These are phyloP conservation scores for Cryoendolithus antarcticus DNA, from an alignment of 2,329 filamentous ascomycete species.

Conservation along the genomic window DNA sequence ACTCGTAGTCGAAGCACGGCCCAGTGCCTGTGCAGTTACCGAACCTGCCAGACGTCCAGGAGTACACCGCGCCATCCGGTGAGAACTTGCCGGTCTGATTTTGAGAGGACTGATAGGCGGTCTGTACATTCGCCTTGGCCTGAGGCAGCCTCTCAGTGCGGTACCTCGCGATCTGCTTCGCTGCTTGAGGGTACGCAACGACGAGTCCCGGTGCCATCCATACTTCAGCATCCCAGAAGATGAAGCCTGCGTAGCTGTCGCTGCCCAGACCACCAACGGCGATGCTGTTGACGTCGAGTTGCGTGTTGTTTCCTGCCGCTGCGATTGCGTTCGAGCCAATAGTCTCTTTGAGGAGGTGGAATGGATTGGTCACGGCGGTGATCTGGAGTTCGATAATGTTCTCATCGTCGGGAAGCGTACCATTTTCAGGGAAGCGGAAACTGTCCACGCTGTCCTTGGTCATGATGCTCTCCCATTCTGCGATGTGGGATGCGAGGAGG, in stretches of 20 bases:
- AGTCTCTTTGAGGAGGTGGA: slow-evolving; percentile 44
- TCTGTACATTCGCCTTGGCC: slow-evolving; percentile 47
- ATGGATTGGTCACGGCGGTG: slow-evolving; percentile 42
- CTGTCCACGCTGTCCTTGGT: slow-evolving; percentile 50
- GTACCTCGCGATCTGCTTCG: slow-evolving; percentile 53
- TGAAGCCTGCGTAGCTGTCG: slow-evolving; percentile 53
- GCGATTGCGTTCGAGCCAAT: slow-evolving; percentile 42
- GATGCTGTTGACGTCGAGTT: slow-evolving; percentile 50
- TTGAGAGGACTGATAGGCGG: slow-evolving; percentile 45
- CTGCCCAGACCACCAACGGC: slow-evolving; percentile 56
- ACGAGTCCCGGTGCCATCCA: slow-evolving; percentile 59
- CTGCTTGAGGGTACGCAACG: slow-evolving; percentile 48
- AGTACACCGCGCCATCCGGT: slow-evolving; percentile 47
- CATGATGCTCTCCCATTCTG: slow-evolving; percentile 51
- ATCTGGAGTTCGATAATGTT: slow-evolving; percentile 47
- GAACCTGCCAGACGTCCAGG: slow-evolving; percentile 55
- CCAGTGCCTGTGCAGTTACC: slow-evolving; percentile 55
- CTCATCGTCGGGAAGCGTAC: slow-evolving; percentile 43
- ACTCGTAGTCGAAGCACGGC: slow-evolving; percentile 58
- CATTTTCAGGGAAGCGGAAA: slow-evolving; percentile 45
- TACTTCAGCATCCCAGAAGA: slow-evolving; percentile 55
- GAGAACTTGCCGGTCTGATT: slow-evolving; percentile 46
- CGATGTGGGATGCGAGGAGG: slow-evolving; percentile 43
- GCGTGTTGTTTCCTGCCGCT: slow-evolving; percentile 34
- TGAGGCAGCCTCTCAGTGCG: slow-evolving; percentile 46